A percentile compares a stretch with the other conserved stretches of the same genome.
Conservation (phyloP, 202 grass and related monocot species). For the Schoenoplectus tabernaemontani region DNA sequence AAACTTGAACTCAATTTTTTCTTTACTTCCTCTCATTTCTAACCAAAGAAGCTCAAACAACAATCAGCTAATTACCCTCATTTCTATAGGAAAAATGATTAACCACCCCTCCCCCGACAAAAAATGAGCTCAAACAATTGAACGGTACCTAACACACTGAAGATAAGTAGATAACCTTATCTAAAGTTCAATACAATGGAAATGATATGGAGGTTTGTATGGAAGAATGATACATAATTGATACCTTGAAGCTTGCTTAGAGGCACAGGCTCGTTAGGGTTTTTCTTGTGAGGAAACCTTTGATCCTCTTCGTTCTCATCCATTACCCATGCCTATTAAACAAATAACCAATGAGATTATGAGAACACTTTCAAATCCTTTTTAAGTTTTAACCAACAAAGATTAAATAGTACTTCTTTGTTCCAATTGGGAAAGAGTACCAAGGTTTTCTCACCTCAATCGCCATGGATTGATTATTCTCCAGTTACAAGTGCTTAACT, state of each 20-base stretch:
- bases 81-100: neutral
- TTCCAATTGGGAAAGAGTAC: neutral
- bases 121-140: too few species aligned
- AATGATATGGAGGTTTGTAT: neutral
- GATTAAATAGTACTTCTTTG: neutral
- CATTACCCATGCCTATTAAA: conserved; percentile 56
- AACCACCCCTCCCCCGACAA: neutral
- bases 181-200: neutral
- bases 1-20: neutral
- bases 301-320: conserved; percentile 59
- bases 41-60: neutral
- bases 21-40: neutral
- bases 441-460: neutral
- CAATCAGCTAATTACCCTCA: neutral
- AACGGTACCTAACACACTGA: neutral
- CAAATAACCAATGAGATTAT: neutral
- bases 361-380: neutral
- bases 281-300: conserved; percentile 40
- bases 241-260: conserved; percentile 67
- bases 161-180: too few species aligned
- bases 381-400: neutral
- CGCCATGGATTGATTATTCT: neutral
- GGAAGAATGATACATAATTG: conserved; percentile 2
- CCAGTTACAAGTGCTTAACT: neutral
- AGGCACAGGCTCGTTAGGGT: conserved; percentile 39